Percentiles rank a stretch among this genome's conserved stretches.
Conservation (phyloP, 371 early-diverging fungal species). For the Sporodiniella umbellata region DNA sequence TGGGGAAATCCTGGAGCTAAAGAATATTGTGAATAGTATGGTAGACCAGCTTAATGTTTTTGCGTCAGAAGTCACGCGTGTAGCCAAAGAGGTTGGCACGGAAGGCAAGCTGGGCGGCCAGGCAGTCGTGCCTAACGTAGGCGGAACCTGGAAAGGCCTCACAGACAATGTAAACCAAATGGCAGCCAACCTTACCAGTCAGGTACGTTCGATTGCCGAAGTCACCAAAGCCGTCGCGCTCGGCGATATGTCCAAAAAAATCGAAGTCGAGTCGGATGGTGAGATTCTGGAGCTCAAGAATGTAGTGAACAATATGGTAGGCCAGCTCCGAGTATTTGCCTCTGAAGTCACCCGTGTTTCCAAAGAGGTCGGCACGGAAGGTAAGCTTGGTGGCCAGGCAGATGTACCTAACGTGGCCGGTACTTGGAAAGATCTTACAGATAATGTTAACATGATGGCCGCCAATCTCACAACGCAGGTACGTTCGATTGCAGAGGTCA, state of each 20-base stretch:
- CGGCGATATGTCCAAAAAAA: slow-evolving; percentile 58
- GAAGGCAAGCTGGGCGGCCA: slow-evolving; percentile 57
- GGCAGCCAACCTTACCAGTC: slow-evolving; percentile 48
- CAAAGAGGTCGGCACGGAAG: slow-evolving; percentile 33
- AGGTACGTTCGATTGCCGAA: slow-evolving; percentile 56
- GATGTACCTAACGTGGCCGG: slow-evolving; percentile 42
- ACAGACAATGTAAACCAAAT: slow-evolving; percentile 52
- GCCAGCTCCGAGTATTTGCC: slow-evolving; percentile 33
- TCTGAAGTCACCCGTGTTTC: slow-evolving; percentile 47
- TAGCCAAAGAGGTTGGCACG: slow-evolving; percentile 59
- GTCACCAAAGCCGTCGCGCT: slow-evolving; percentile 56
- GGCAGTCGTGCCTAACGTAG: slow-evolving; percentile 45
- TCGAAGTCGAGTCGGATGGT: slow-evolving; percentile 61
- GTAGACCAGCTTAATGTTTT: slow-evolving; percentile 24
- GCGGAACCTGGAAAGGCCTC: slow-evolving; percentile 49
- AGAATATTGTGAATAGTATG: slow-evolving; percentile 21
- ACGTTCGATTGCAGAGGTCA: slow-evolving; percentile 51
- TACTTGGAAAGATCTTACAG: slow-evolving; percentile 51
- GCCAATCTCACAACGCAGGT: slow-evolving; percentile 42
- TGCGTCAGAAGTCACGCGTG: slow-evolving; percentile 54
- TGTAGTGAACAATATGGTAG: slow-evolving; percentile 64
- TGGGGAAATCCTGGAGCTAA: slow-evolving; percentile 55
- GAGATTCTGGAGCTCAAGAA: slow-evolving; percentile 65
- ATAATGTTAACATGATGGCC: slow-evolving; percentile 40
- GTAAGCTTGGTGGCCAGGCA: slow-evolving; percentile 43